Conservation (phyloP, 345 rosid species). For the Angophora floribunda region DNA sequence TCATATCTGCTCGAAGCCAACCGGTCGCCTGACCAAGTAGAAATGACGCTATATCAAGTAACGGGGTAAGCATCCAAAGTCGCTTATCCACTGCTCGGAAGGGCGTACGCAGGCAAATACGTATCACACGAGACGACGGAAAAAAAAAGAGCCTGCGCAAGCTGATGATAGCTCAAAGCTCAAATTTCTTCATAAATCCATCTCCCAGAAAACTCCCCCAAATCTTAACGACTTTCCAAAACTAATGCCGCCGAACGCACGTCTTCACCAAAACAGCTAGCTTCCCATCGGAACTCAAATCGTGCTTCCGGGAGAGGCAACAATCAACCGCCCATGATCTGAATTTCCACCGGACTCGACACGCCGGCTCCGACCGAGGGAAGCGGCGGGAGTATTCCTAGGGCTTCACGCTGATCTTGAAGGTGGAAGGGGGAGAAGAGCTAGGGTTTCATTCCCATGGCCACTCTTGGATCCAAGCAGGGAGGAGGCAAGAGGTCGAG, state of each 20-base stretch:
- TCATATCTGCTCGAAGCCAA: background rate
- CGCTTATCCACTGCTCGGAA: background rate
- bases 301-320: background rate
- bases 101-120: background rate
- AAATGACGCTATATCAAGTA: background rate
- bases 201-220: background rate
- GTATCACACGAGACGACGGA: background rate
- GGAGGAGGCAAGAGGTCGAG: background rate
- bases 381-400: background rate
- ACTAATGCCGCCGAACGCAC: background rate
- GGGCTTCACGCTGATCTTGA: slow-evolving; percentile 12
- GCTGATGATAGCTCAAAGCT: background rate
- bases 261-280: background rate
- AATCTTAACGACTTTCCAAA: background rate
- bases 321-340: background rate
- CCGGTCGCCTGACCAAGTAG: background rate
- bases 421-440: background rate
- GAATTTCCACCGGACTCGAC: background rate
- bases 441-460: slow-evolving; percentile 17
- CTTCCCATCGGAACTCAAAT: background rate
- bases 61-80: background rate
- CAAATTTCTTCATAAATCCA: background rate
- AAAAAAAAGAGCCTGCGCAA: background rate
- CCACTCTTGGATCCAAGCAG: background rate
- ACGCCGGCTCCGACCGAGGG: background rate